Evolutionary conservation across 2,329 filamentous ascomycete species (phyloP).

Genomic region (Penicillium sp.): DNA sequence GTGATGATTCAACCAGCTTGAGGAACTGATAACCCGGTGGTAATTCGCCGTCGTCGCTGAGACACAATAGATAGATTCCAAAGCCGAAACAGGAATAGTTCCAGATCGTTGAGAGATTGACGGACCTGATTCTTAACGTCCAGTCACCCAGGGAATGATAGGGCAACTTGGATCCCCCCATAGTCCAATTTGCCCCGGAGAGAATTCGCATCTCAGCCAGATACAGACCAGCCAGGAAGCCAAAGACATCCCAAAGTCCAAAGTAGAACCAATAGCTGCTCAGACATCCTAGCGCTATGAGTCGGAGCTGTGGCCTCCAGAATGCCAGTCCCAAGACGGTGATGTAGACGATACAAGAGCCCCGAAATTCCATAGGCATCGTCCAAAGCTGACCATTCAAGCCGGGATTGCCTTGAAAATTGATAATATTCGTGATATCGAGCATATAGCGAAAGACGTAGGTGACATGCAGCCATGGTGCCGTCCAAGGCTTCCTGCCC

Average conservation of each 20-base stretch:
- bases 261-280: conserved; percentile 22
- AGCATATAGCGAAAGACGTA: conserved; percentile 14
- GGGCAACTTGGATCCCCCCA: conserved; percentile 5
- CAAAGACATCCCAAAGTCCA: conserved; percentile 26
- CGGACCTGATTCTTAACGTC: background rate
- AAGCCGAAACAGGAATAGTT: conserved; percentile 13
- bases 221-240: conserved; percentile 8
- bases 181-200: background rate
- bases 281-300: conserved; percentile 13
- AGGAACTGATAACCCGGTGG: conserved; percentile 25
- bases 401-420: conserved; percentile 11
- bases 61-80: conserved; percentile 23
- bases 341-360: conserved; percentile 25
- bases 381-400: conserved; percentile 29
- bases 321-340: conserved; percentile 17
- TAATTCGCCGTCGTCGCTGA: conserved; percentile 21
- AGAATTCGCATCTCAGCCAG: conserved; percentile 1
- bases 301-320: conserved; percentile 19
- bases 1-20: conserved; percentile 10
- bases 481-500: conserved; percentile 11
- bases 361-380: conserved; percentile 29
- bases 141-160: background rate
- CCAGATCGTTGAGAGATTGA: background rate
- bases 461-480: conserved; percentile 15
- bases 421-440: conserved; percentile 12